phyloP scores from a whole-genome alignment of 2,329 filamentous ascomycete genomes.

The Neophaeococcomyces mojaviensis region DNA sequence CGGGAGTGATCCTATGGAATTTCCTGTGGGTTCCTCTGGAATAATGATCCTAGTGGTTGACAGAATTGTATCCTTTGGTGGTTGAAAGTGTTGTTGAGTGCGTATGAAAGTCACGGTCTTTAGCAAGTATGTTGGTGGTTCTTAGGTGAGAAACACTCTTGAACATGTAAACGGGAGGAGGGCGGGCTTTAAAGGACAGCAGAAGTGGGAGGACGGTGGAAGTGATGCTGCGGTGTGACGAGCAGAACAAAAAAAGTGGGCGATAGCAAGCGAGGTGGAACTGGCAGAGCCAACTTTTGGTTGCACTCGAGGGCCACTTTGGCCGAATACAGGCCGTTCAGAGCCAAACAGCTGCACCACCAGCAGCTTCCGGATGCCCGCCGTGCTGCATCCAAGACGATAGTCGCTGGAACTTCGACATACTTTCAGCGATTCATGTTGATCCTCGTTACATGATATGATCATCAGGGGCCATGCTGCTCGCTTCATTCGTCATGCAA shows the following conservation, averaged over 20 bases:
- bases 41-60: neutral
- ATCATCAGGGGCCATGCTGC: conserved; percentile 8
- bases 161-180: too few species aligned
- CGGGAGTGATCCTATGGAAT: conserved; percentile 6
- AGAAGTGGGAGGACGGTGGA: neutral
- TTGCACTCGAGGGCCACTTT: neutral
- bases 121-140: conserved; percentile 2
- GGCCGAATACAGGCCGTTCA: conserved; percentile 5
- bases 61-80: conserved; percentile 1
- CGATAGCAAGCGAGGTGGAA: conserved; percentile 1
- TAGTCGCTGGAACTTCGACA: neutral
- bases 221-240: conserved; percentile 6
- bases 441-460: conserved; percentile 1
- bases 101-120: conserved; percentile 7
- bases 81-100: neutral
- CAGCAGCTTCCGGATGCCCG: neutral
- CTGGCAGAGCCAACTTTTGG: conserved; percentile 3
- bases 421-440: conserved; percentile 1
- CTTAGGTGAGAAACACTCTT: neutral
- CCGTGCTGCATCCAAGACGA: conserved; percentile 6
- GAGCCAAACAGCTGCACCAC: neutral
- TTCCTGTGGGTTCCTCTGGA: conserved; percentile 1
- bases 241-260: neutral
- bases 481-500: conserved; percentile 6
- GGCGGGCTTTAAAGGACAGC: conserved; percentile 3